Percentiles rank a stretch among this genome's conserved stretches.
Conservation (phyloP, 352 stramenopile genomes). For the Paralagenidium karlingii region DNA sequence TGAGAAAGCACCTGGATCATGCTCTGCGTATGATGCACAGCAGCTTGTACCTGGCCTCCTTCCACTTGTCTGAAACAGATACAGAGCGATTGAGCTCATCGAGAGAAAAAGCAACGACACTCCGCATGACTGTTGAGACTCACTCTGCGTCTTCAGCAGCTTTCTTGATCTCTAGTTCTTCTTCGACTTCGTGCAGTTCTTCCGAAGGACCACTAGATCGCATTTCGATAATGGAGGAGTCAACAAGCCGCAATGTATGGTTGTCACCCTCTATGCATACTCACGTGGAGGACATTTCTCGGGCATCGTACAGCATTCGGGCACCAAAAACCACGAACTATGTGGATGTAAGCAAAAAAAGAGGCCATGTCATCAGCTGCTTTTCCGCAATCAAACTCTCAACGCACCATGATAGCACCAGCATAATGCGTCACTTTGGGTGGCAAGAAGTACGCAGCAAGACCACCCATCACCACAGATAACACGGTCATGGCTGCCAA, state of each 20-base stretch:
- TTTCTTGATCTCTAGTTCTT: constrained; percentile 79
- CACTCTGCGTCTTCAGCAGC: constrained; percentile 50
- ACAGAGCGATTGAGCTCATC: no score
- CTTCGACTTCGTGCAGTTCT: constrained; percentile 69
- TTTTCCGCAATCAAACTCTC: background rate
- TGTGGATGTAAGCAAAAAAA: constrained; percentile 5
- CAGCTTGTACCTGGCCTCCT: no score
- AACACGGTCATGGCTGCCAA: constrained; percentile 97
- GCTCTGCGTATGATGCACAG: constrained; percentile 12
- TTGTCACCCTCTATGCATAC: constrained; percentile 3
- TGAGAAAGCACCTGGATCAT: constrained; percentile 88
- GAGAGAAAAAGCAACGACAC: no score
- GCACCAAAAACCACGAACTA: constrained; percentile 96
- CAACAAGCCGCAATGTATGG: background rate
- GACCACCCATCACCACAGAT: constrained; percentile 93
- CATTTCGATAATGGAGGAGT: background rate
- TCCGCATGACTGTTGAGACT: background rate
- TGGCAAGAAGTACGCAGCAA: constrained; percentile 92
- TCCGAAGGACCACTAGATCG: constrained; percentile 50
- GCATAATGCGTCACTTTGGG: constrained; percentile 93
- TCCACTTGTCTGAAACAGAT: no score
- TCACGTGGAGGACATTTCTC: constrained; percentile 70
- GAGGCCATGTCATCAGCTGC: background rate
- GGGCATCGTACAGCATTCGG: constrained; percentile 86
- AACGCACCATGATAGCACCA: constrained; percentile 72